Conservation (phyloP, 352 stramenopile species). For the Phytophthora litchii region DNA sequence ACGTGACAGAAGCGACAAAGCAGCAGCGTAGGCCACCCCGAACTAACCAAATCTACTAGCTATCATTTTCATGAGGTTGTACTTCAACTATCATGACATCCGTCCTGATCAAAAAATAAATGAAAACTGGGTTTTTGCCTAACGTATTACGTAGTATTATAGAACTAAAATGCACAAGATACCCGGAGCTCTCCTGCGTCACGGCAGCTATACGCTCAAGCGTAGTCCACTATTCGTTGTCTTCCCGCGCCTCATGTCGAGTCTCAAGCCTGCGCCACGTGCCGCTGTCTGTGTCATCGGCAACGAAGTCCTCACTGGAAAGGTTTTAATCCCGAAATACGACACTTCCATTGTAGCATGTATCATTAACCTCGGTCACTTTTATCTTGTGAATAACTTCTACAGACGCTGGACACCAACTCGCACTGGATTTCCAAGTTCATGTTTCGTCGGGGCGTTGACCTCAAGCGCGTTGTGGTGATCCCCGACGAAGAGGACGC, state of each 20-base stretch:
- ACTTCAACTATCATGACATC: too few species aligned
- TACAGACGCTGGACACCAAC: constrained; percentile 86
- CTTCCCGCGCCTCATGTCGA: constrained; percentile 10
- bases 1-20: constrained; percentile 54
- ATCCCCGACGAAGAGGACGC: constrained; percentile 82
- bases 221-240: not conserved
- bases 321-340: constrained; percentile 39
- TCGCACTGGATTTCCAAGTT: constrained; percentile 83
- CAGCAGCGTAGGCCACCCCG: constrained; percentile 14
- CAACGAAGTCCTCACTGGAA: constrained; percentile 87
- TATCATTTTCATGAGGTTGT: not conserved
- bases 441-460: constrained; percentile 80
- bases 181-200: not conserved
- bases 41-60: constrained; percentile 13
- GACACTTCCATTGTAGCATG: not conserved
- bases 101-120: too few species aligned
- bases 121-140: too few species aligned
- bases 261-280: constrained; percentile 35
- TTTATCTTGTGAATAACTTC: constrained; percentile 2
- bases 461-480: constrained; percentile 77
- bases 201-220: constrained; percentile 1
- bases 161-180: too few species aligned
- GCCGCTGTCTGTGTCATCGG: constrained; percentile 82
- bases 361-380: not conserved
- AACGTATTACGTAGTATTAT: too few species aligned